A percentile compares a stretch with the other conserved stretches of the same genome.
Conservation (phyloP, 371 early-diverging fungal genomes). For the Syncephalastrum contaminatum region DNA sequence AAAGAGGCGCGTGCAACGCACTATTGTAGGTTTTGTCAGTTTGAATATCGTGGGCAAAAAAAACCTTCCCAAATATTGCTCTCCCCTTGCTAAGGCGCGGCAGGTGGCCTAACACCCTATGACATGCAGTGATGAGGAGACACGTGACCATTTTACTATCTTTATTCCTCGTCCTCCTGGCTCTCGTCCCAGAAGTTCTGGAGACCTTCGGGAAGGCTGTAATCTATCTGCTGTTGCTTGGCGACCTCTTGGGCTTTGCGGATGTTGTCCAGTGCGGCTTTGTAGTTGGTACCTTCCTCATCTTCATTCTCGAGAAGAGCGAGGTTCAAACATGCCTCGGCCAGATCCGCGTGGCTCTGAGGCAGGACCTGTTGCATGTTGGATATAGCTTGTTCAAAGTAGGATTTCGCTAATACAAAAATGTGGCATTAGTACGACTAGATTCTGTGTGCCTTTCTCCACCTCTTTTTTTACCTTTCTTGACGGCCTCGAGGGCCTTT, state of each 20-base stretch:
- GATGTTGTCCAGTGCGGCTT: slow-evolving; percentile 27
- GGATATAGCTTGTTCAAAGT: slow-evolving; percentile 29
- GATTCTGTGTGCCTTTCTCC: not conserved
- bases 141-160: too few species aligned
- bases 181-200: slow-evolving; percentile 43
- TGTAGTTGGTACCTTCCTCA: slow-evolving; percentile 33
- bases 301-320: slow-evolving; percentile 39
- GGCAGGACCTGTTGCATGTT: slow-evolving; percentile 20
- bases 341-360: slow-evolving; percentile 35
- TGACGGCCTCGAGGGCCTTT: slow-evolving; percentile 35
- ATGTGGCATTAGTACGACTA: not conserved
- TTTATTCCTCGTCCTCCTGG: slow-evolving; percentile 13
- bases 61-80: too few species aligned
- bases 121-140: too few species aligned
- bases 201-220: slow-evolving; percentile 42
- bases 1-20: too few species aligned
- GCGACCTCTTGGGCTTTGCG: slow-evolving; percentile 31
- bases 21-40: too few species aligned
- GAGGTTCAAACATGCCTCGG: slow-evolving; percentile 39
- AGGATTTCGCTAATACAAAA: slow-evolving; percentile 22
- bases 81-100: too few species aligned
- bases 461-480: slow-evolving; percentile 17
- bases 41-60: too few species aligned
- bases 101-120: too few species aligned
- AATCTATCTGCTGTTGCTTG: slow-evolving; percentile 24